phyloP scores from a whole-genome alignment of 2,329 filamentous ascomycete genomes.

The Graphilbum fragrans region DNA sequence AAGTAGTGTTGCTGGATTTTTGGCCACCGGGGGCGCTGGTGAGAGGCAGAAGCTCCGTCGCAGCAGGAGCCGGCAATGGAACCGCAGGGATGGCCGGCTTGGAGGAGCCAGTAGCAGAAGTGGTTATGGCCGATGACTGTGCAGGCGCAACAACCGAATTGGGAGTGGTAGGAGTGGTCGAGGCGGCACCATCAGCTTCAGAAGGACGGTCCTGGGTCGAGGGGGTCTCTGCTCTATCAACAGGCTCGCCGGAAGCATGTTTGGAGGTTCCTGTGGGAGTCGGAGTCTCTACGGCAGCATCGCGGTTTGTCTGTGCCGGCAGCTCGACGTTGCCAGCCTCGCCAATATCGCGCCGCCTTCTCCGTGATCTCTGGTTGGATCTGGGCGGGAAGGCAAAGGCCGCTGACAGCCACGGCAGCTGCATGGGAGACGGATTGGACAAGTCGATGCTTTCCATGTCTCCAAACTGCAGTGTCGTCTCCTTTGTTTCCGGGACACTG shows the following conservation, averaged over 20 bases:
- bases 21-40: background rate
- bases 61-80: background rate
- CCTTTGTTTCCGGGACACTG: too few relatives aligned
- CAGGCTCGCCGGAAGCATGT: conserved; percentile 1
- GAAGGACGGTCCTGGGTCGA: conserved; percentile 19
- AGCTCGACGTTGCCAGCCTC: background rate
- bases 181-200: conserved; percentile 15
- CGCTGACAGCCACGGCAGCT: background rate
- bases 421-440: background rate
- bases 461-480: background rate
- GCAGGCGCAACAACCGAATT: too few relatives aligned
- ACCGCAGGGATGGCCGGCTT: background rate
- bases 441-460: background rate
- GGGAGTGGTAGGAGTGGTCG: conserved; percentile 23
- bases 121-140: too few relatives aligned
- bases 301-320: background rate
- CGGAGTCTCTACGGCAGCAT: conserved; percentile 1
- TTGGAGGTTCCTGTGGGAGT: conserved; percentile 1
- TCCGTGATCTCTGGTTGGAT: background rate
- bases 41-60: background rate
- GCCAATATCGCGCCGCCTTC: background rate
- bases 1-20: background rate
- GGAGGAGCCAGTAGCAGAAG: too few relatives aligned
- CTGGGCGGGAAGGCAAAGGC: background rate
- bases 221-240: conserved; percentile 16